These are phyloP conservation scores for Spergularia azorica DNA, from an alignment of 179 eudicot species.

Conservation along the genomic window DNA sequence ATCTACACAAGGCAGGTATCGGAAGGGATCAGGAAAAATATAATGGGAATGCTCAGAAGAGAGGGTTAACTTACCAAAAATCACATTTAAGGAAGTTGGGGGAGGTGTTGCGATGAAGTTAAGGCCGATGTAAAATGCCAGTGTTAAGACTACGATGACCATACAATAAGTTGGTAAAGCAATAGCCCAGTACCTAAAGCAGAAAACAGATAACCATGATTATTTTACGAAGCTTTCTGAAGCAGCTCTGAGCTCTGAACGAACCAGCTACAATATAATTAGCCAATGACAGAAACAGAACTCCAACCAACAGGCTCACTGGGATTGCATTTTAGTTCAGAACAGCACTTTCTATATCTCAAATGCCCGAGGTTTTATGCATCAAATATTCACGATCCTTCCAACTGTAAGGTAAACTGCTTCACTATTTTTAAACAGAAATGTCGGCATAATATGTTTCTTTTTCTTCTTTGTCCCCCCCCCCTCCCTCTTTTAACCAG, in stretches of 20 bases:
- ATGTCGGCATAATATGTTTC: no score
- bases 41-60: not conserved
- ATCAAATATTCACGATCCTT: no score
- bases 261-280: no score
- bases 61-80: conserved; percentile 54
- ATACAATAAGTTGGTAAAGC: conserved; percentile 72
- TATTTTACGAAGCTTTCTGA: not conserved
- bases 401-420: no score
- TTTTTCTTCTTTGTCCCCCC: no score
- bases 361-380: no score
- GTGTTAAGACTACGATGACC: conserved; percentile 60
- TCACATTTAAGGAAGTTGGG: conserved; percentile 73
- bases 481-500: no score
- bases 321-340: no score
- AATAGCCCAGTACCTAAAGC: conserved; percentile 87
- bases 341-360: no score
- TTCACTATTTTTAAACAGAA: no score
- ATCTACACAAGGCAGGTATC: not conserved
- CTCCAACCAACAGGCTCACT: not conserved
- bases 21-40: not conserved
- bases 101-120: conserved; percentile 87
- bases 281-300: not conserved
- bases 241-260: not conserved
- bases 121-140: conserved; percentile 79
- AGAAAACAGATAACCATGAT: not conserved